phyloP scores from a whole-genome alignment of 768 basidiomycete species.

The Kwoniella pini region DNA sequence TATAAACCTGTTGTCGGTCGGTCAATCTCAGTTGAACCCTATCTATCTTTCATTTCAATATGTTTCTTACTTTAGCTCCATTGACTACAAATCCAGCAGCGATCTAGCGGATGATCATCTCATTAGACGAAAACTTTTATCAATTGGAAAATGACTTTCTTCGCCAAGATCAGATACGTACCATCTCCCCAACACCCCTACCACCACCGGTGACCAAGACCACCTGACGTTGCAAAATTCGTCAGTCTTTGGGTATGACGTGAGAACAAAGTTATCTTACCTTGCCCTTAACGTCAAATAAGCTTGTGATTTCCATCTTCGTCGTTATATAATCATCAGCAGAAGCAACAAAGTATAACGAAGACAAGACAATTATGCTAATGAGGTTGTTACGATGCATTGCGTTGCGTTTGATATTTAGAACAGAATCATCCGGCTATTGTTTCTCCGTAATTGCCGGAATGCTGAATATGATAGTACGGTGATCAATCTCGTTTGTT shows the following conservation, averaged over 20 bases:
- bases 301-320: conserved; percentile 36
- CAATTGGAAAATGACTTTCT: no score
- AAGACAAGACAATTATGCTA: no score
- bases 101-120: conserved; percentile 55
- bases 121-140: background rate
- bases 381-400: no score
- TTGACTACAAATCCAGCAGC: conserved; percentile 66
- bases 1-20: conserved; percentile 58
- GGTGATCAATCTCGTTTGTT: no score
- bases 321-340: no score
- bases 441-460: no score
- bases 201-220: conserved; percentile 70
- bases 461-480: no score
- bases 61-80: conserved; percentile 60
- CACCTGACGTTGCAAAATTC: conserved; percentile 26
- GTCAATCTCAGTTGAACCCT: background rate
- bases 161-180: no score
- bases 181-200: conserved; percentile 69
- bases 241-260: background rate
- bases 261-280: conserved; percentile 19
- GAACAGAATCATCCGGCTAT: no score
- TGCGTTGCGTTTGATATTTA: no score
- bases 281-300: conserved; percentile 60
- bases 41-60: no score
- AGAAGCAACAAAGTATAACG: no score